Conservation (phyloP, 1,284 basidiomycete genomes). For the Cronartium quercuum region DNA sequence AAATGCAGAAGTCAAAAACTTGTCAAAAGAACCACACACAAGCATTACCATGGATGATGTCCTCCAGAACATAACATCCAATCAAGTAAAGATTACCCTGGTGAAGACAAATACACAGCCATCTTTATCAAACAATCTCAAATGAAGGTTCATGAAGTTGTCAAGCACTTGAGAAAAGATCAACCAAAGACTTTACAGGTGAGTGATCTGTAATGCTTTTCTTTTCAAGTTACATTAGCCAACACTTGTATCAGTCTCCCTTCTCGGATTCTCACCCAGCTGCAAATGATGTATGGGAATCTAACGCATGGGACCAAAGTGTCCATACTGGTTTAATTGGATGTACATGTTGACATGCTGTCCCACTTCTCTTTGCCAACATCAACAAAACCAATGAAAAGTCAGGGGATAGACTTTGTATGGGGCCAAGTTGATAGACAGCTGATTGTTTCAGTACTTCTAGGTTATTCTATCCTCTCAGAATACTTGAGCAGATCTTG, state of each 20-base stretch:
- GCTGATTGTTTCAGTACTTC: background rate
- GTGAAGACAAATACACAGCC: background rate
- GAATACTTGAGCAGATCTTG: background rate
- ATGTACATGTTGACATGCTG: slow-evolving; percentile 10
- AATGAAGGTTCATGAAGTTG: background rate
- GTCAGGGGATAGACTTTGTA: background rate
- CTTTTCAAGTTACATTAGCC: background rate
- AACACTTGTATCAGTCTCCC: background rate
- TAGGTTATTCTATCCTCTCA: slow-evolving; percentile 18
- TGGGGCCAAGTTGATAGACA: background rate
- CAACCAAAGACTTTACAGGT: background rate
- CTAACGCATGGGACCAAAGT: slow-evolving; percentile 3
- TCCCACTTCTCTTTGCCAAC: background rate
- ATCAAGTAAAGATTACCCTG: background rate
- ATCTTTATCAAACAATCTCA: background rate
- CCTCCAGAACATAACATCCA: slow-evolving; percentile 3
- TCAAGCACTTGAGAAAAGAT: background rate
- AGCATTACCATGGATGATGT: background rate
- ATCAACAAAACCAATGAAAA: slow-evolving; percentile 3
- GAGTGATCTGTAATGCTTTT: background rate
- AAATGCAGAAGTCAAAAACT: background rate
- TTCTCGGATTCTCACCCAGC: slow-evolving; percentile 19
- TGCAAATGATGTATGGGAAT: background rate
- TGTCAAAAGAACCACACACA: background rate
- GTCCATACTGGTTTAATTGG: slow-evolving; percentile 4